phyloP scores from a whole-genome alignment of 768 basidiomycete genomes.

The Boletus tomentosulus region DNA sequence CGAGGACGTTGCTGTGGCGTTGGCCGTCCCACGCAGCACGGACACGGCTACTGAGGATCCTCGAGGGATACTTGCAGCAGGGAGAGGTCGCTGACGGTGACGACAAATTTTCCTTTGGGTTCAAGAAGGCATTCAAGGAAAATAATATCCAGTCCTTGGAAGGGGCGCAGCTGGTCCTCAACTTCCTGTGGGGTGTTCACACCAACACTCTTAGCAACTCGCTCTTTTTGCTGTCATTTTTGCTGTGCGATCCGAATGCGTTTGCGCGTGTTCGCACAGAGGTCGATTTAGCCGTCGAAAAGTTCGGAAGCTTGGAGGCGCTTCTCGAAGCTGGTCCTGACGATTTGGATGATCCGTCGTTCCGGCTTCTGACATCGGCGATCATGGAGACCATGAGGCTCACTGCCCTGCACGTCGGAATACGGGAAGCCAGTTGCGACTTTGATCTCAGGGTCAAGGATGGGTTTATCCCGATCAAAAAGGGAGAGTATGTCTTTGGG shows the following conservation, averaged over 20 bases:
- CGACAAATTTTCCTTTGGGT: constrained; percentile 5
- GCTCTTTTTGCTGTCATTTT: constrained; percentile 18
- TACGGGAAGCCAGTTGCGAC: constrained; percentile 16
- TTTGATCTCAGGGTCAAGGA: constrained; percentile 11
- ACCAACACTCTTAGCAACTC: constrained; percentile 20
- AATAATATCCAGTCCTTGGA: constrained; percentile 15
- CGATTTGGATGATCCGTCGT: constrained; percentile 14
- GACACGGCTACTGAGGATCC: constrained; percentile 2
- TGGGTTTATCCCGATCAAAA: constrained; percentile 11
- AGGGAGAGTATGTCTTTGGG: constrained; percentile 19
- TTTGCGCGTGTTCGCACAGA: constrained; percentile 45
- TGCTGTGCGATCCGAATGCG: constrained; percentile 41
- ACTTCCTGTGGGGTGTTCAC: constrained; percentile 20
- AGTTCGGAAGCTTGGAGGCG: constrained; percentile 8
- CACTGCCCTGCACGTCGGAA: constrained; percentile 12
- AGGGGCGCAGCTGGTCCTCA: constrained; percentile 16
- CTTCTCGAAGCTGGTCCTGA: constrained; percentile 11
- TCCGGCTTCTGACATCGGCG: constrained; percentile 21
- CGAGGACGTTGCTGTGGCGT: constrained; percentile 8
- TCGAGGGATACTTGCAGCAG: constrained; percentile 13
- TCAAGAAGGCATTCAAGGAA: constrained; percentile 16
- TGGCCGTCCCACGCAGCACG: constrained; percentile 17
- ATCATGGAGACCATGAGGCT: constrained; percentile 27
- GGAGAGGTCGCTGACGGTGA: constrained; percentile 4
- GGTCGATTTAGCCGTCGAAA: constrained; percentile 32